Percentiles rank a stretch among this genome's conserved stretches.
These are phyloP conservation scores for Nematodospora anomalae DNA, from an alignment of 1,139 yeast genomes.

Conservation along the genomic window DNA sequence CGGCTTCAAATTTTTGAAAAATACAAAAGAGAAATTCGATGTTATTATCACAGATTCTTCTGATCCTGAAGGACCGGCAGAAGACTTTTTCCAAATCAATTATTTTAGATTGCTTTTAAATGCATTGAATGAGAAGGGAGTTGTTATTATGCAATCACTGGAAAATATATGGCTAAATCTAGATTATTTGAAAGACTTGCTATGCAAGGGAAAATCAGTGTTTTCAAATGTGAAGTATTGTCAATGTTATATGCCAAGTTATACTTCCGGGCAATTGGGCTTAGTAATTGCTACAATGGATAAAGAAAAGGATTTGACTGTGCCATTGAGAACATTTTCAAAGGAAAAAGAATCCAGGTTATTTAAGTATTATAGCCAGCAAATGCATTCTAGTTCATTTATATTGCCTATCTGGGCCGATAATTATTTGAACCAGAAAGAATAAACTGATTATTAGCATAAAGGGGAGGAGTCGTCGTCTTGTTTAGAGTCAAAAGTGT, in stretches of 20 bases:
- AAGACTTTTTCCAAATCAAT: conserved; percentile 79
- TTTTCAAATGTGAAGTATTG: conserved; percentile 78
- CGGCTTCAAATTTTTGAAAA: conserved; percentile 77
- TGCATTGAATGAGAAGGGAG: conserved; percentile 71
- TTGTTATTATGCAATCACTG: conserved; percentile 87
- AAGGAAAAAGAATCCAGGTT: conserved; percentile 49
- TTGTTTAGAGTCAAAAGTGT: too few species aligned
- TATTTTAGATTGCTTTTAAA: conserved; percentile 72
- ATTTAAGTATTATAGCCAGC: conserved; percentile 71
- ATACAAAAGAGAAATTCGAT: conserved; percentile 54
- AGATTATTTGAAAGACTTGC: conserved; percentile 58
- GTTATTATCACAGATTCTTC: conserved; percentile 93
- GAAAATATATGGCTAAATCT: conserved; percentile 93
- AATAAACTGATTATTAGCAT: too few species aligned
- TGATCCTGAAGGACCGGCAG: conserved; percentile 99
- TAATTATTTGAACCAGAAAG: conserved; percentile 17
- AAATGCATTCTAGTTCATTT: conserved; percentile 76
- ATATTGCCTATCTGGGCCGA: conserved; percentile 88
- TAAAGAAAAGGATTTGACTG: conserved; percentile 45
- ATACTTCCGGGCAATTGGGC: conserved; percentile 96
- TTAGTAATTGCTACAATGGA: conserved; percentile 79
- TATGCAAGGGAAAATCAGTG: conserved; percentile 62
- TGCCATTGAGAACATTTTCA: conserved; percentile 51
- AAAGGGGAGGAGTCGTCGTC: too few species aligned
- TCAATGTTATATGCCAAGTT: conserved; percentile 90